Evolutionary conservation across 1,284 basidiomycete genomes (phyloP).

Genomic region (Moesziomyces parantarcticus): DNA sequence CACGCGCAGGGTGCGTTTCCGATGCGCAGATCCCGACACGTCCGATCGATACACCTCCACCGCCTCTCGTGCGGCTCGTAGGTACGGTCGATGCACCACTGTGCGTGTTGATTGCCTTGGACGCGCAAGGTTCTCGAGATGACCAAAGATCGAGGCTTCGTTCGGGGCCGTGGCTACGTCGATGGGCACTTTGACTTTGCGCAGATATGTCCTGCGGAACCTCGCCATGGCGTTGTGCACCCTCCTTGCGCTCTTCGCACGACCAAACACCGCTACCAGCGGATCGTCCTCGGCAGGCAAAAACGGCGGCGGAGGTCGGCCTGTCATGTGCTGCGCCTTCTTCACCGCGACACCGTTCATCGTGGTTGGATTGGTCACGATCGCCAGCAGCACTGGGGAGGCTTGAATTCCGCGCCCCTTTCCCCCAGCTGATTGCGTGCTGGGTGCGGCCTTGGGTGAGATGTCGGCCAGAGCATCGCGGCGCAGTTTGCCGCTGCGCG

Average conservation of each 20-base stretch:
- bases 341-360: slow-evolving; percentile 34
- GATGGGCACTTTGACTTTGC: slow-evolving; percentile 26
- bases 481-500: slow-evolving; percentile 25
- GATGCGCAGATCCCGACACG: slow-evolving; percentile 4
- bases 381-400: slow-evolving; percentile 6
- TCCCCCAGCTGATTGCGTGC: not conserved
- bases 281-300: slow-evolving; percentile 27
- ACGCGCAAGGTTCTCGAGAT: slow-evolving; percentile 11
- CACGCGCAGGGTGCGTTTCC: slow-evolving; percentile 1
- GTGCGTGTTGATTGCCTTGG: no score
- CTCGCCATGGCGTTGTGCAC: slow-evolving; percentile 14
- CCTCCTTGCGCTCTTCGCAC: slow-evolving; percentile 9
- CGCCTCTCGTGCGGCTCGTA: not conserved
- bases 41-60: slow-evolving; percentile 7
- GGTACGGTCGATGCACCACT: not conserved
- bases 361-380: slow-evolving; percentile 13
- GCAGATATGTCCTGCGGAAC: slow-evolving; percentile 16
- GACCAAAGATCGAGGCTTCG: not conserved
- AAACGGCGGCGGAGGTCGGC: slow-evolving; percentile 32
- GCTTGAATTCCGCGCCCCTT: not conserved
- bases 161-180: slow-evolving; percentile 7
- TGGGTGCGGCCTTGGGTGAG: slow-evolving; percentile 7
- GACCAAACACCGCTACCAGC: slow-evolving; percentile 20
- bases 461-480: slow-evolving; percentile 29
- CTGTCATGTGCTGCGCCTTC: slow-evolving; percentile 3